phyloP scores from a whole-genome alignment of 2,329 filamentous ascomycete genomes.

The Hymenoscyphus albidus region DNA sequence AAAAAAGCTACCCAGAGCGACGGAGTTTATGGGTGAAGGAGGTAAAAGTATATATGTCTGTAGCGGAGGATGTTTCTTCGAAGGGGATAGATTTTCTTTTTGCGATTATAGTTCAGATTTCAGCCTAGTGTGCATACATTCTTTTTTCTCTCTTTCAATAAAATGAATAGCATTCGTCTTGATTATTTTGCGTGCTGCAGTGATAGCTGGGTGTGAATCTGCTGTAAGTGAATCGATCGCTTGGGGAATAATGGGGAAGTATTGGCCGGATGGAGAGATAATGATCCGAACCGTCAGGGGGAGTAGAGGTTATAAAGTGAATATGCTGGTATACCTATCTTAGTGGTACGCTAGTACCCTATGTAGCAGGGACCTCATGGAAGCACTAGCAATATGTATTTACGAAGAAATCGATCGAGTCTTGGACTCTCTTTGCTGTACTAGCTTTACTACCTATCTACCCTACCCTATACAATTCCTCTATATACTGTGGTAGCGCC shows the following conservation, averaged over 20 bases:
- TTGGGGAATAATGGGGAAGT: neutral
- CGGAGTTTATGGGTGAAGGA: neutral
- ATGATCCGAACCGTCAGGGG: too few species aligned
- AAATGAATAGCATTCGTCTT: neutral
- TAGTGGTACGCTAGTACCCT: too few species aligned
- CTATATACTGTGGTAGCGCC: too few species aligned
- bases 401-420: too few species aligned
- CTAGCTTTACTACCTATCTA: too few species aligned
- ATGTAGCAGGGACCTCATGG: too few species aligned
- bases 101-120: neutral
- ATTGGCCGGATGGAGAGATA: neutral
- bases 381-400: too few species aligned
- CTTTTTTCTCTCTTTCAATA: neutral
- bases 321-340: too few species aligned
- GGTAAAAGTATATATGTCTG: neutral
- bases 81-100: neutral
- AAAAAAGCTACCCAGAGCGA: neutral
- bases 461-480: too few species aligned
- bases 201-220: neutral
- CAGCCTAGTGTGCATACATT: neutral
- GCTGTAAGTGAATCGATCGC: neutral
- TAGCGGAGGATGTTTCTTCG: neutral
- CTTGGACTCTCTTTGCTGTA: too few species aligned
- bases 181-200: too few species aligned
- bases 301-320: too few species aligned